These are phyloP conservation scores for Boletus rubropictus DNA, from an alignment of 768 basidiomycete species.

Conservation along the genomic window DNA sequence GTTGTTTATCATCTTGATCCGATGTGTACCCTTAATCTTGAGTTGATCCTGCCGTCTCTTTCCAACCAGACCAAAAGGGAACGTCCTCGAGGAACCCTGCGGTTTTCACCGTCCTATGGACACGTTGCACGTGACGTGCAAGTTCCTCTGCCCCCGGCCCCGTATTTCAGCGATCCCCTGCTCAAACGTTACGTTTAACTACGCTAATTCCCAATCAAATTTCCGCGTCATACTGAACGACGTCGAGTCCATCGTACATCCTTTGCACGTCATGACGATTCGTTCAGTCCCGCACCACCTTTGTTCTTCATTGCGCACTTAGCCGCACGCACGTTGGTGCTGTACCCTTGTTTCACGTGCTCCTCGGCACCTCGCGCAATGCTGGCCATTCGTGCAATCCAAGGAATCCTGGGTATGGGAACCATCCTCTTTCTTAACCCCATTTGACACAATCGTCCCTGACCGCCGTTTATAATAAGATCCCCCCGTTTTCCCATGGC, in stretches of 20 bases:
- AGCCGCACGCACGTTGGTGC: background rate
- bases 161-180: conserved; percentile 19
- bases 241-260: background rate
- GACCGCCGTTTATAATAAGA: conserved; percentile 10
- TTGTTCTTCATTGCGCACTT: background rate
- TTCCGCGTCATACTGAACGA: conserved; percentile 19
- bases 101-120: background rate
- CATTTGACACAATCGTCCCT: conserved; percentile 11
- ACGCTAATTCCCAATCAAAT: conserved; percentile 29
- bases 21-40: background rate
- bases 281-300: conserved; percentile 2
- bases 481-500: conserved; percentile 16
- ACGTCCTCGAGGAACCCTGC: no score
- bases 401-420: conserved; percentile 7
- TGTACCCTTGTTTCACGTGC: conserved; percentile 18
- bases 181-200: conserved; percentile 30
- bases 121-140: conserved; percentile 1
- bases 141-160: conserved; percentile 5
- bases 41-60: conserved; percentile 2
- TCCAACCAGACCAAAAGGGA: background rate
- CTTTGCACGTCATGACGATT: conserved; percentile 20
- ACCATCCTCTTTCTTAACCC: conserved; percentile 19
- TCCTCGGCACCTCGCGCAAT: conserved; percentile 23
- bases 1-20: background rate
- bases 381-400: conserved; percentile 4